These are phyloP conservation scores for Dactylellina haptotyla DNA, from an alignment of 2,329 filamentous ascomycete species.

Conservation along the genomic window DNA sequence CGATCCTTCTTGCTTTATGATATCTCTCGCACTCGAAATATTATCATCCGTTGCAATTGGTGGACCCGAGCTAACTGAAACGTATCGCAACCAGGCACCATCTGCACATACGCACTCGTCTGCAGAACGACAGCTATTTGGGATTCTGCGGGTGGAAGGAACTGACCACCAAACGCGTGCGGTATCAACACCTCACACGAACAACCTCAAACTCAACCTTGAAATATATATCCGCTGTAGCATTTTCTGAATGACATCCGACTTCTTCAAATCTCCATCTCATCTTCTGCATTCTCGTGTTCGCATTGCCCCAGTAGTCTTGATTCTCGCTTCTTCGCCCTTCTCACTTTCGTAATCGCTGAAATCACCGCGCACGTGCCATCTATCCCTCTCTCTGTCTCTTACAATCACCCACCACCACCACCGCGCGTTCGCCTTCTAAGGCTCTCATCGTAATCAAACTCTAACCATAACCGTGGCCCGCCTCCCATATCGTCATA, in stretches of 20 bases:
- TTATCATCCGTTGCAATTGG: no score
- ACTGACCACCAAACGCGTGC: constrained; percentile 13
- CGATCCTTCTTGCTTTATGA: constrained; percentile 52
- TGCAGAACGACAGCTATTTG: no score
- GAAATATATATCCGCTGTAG: background rate
- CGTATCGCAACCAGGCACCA: background rate
- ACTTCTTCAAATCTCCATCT: no score
- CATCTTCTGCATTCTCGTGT: background rate
- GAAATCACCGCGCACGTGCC: constrained; percentile 5
- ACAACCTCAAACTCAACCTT: no score
- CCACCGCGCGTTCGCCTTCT: no score
- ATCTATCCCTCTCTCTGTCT: background rate
- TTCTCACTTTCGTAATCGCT: background rate
- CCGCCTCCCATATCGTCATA: background rate
- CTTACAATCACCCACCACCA: background rate
- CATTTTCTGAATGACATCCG: background rate
- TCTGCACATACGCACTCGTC: no score
- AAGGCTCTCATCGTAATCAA: background rate
- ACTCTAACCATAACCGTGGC: background rate
- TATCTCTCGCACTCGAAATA: constrained; percentile 4
- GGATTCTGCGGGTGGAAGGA: background rate
- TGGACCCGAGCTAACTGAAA: constrained; percentile 3
- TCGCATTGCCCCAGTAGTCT: background rate
- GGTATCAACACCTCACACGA: constrained; percentile 1
- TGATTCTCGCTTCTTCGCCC: background rate